These are phyloP conservation scores for Fusarium nygamai DNA, from an alignment of 2,329 filamentous ascomycete genomes.

Conservation along the genomic window DNA sequence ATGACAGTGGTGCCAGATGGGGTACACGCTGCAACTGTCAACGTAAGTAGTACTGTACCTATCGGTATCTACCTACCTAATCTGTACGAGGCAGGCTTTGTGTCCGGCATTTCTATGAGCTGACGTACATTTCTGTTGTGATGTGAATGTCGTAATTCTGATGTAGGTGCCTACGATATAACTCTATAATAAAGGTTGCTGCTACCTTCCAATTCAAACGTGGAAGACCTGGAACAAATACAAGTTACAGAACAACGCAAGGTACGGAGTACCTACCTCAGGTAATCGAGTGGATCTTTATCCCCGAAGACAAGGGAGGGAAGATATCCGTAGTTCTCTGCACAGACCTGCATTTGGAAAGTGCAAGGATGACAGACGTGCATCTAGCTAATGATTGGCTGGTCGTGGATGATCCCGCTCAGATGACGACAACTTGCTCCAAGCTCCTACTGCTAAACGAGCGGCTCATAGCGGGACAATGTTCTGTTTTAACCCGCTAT, in stretches of 20 bases:
- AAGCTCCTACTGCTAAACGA: constrained; percentile 1
- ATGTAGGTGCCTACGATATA: not conserved
- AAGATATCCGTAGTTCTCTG: constrained; percentile 6
- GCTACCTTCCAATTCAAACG: not conserved
- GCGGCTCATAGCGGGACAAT: constrained; percentile 25
- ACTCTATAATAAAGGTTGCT: not conserved
- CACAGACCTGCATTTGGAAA: constrained; percentile 27
- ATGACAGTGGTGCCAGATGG: constrained; percentile 23
- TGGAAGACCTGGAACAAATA: not conserved
- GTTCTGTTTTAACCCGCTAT: not conserved
- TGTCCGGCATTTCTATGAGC: not conserved
- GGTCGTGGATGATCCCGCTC: constrained; percentile 3
- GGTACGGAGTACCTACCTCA: not conserved
- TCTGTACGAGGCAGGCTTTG: not conserved
- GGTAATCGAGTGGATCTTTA: not conserved
- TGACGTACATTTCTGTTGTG: not conserved
- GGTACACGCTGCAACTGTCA: constrained; percentile 15
- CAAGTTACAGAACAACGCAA: not conserved
- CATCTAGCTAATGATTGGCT: constrained; percentile 34
- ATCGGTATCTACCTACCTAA: constrained; percentile 8
- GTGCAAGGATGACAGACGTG: constrained; percentile 24
- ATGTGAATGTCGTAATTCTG: not conserved
- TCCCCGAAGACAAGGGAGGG: not conserved
- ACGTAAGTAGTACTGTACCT: constrained; percentile 14
- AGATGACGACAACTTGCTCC: constrained; percentile 38